Percentiles rank a stretch among this genome's conserved stretches.
These are phyloP conservation scores for Stylonectria norvegica DNA, from an alignment of 2,329 filamentous ascomycete species.

Conservation along the genomic window DNA sequence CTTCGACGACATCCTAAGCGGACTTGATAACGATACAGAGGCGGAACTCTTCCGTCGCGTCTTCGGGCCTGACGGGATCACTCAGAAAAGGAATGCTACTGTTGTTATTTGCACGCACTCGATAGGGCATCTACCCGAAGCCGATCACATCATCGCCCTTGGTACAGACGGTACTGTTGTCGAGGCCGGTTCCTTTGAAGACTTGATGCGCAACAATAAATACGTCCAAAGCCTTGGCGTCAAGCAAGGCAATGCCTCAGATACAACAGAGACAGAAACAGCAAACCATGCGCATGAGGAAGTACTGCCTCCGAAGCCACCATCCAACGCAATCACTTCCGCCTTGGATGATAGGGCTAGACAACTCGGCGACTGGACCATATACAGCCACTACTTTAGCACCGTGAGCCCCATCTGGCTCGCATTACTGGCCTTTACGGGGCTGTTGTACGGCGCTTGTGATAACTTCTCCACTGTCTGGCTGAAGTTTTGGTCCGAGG, in stretches of 20 bases:
- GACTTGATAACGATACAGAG: constrained; percentile 43
- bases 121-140: constrained; percentile 30
- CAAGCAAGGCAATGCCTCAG: constrained; percentile 14
- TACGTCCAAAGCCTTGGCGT: constrained; percentile 39
- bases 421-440: constrained; percentile 18
- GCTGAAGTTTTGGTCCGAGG: constrained; percentile 41
- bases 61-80: constrained; percentile 39
- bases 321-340: not conserved
- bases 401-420: constrained; percentile 22
- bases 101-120: constrained; percentile 40
- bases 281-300: not conserved
- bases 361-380: constrained; percentile 30
- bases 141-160: constrained; percentile 48
- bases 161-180: constrained; percentile 38
- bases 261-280: not conserved
- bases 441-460: constrained; percentile 24
- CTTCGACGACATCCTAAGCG: constrained; percentile 45
- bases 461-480: constrained; percentile 34
- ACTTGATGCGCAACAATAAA: constrained; percentile 30
- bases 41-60: constrained; percentile 41
- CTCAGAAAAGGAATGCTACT: constrained; percentile 36
- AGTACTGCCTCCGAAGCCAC: not conserved
- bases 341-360: constrained; percentile 23
- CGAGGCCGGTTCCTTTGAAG: constrained; percentile 37
- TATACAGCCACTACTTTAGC: constrained; percentile 36